Percentiles rank a stretch among this genome's conserved stretches.
These are phyloP conservation scores for Rosa hybrid DNA, from an alignment of 331 rosid genomes.

Conservation along the genomic window DNA sequence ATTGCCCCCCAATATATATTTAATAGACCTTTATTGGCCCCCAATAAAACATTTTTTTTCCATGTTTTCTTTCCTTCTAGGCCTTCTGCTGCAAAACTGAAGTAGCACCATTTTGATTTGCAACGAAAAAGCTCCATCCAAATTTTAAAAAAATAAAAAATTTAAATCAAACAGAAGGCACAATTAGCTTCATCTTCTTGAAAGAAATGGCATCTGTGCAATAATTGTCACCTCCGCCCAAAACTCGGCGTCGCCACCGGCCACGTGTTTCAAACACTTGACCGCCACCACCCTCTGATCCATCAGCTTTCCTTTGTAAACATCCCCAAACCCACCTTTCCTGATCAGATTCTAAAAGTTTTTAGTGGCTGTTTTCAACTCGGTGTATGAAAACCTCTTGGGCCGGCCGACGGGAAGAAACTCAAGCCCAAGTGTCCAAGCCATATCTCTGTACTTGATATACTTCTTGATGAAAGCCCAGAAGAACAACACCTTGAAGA, in stretches of 20 bases:
- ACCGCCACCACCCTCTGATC: conserved; percentile 89
- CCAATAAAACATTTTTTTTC: too few relatives aligned
- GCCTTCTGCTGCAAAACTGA: too few relatives aligned
- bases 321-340: conserved; percentile 87
- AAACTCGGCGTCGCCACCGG: conserved; percentile 77
- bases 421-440: conserved; percentile 83
- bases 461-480: conserved; percentile 82
- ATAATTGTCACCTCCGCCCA: conserved; percentile 92
- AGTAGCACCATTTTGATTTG: too few relatives aligned
- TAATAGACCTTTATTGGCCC: too few relatives aligned
- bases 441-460: conserved; percentile 89
- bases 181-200: too few relatives aligned
- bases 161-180: too few relatives aligned
- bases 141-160: too few relatives aligned
- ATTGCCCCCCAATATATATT: too few relatives aligned
- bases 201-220: conserved; percentile 69
- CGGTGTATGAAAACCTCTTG: conserved; percentile 63
- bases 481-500: conserved; percentile 72
- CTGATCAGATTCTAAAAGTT: conserved; percentile 72
- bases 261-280: conserved; percentile 67
- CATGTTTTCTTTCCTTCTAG: too few relatives aligned
- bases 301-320: conserved; percentile 62
- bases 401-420: conserved; percentile 91
- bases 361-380: conserved; percentile 77
- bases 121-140: too few relatives aligned